Evolutionary conservation across 2,329 filamentous ascomycete species (phyloP), one percentile per base, ranked within the genome.

Genomic region (Xylariaceae sp.): DNA sequence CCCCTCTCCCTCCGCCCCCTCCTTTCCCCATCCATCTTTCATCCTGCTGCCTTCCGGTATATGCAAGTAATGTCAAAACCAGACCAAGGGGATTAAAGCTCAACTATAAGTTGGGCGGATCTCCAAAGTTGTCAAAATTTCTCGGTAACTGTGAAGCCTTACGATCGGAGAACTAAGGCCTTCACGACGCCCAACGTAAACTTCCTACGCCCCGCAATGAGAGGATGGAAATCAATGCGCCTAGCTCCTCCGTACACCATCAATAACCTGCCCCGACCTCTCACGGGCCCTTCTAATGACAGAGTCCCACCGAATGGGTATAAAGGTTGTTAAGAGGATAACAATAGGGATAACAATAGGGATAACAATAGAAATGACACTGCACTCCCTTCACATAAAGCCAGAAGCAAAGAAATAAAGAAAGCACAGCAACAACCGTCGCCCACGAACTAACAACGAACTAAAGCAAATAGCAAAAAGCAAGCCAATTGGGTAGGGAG

Each of bases 251-350:
- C 57, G 39, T 56, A 49, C 44, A 41, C 49, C 58, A n/a, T 57
- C 11, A 52, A 30, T 30, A 44, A 57, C 53, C 50, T 49, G 51
- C 34, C 57, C 10, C 3, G 50, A 58, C 54, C 52, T 48, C 56
- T 34, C 53, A 58, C 35, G 23, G 23, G 56, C 54, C 48, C 18
- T 58, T 64, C 62, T 63, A 62, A 45, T 58, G 55, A 55, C 58
- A 61, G 60, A 62, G 51, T 63, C 61, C 61, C 61, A 63, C 61
- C 63, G 52, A 58, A 61, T 63, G 63, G 63, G 63, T 64, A 64
- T 64, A 63, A 56, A 58, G 50, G 51, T 41, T 49, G 53, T 56
- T 44, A 30, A 4, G 54, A 64, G 55, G 55, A 63, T 60, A 52
- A 59, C 35, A 17, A 18, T 49, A 23, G 51, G 59, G 5, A 30